phyloP scores from a whole-genome alignment of 108 stramenopile genomes.

The Bacterosira constricta region DNA sequence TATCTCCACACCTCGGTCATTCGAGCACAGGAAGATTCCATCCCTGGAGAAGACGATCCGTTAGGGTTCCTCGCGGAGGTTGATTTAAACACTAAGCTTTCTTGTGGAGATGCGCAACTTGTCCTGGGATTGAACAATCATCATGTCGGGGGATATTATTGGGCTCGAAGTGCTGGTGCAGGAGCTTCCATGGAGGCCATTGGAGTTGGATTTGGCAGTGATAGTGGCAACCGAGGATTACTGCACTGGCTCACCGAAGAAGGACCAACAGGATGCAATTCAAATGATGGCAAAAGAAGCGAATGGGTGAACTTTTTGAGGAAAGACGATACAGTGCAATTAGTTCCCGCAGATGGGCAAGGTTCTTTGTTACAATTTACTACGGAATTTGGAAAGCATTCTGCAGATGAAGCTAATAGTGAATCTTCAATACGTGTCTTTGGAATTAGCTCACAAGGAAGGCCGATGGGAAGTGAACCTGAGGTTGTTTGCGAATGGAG shows the following conservation, averaged over 20 bases:
- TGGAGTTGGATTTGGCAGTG: conserved; percentile 54
- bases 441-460: conserved; percentile 40
- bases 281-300: conserved; percentile 77
- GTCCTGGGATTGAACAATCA: conserved; percentile 80
- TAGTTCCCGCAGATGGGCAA: conserved; percentile 58
- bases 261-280: conserved; percentile 59
- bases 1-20: conserved; percentile 47
- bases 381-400: conserved; percentile 6
- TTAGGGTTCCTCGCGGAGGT: conserved; percentile 55
- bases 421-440: conserved; percentile 25
- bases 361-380: conserved; percentile 25
- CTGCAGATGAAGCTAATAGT: not conserved
- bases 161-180: conserved; percentile 74
- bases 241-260: conserved; percentile 44
- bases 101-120: conserved; percentile 31
- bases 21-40: conserved; percentile 41
- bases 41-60: conserved; percentile 38
- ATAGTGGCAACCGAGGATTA: conserved; percentile 5
- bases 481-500: conserved; percentile 57
- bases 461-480: conserved; percentile 59
- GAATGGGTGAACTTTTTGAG: conserved; percentile 82
- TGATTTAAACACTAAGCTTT: conserved; percentile 38
- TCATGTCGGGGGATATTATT: conserved; percentile 82
- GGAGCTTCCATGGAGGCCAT: conserved; percentile 73
- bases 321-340: conserved; percentile 70